Percentiles rank a stretch among this genome's conserved stretches.
Conservation (phyloP, 2,329 filamentous ascomycete species). For the Aspergillus sp. region DNA sequence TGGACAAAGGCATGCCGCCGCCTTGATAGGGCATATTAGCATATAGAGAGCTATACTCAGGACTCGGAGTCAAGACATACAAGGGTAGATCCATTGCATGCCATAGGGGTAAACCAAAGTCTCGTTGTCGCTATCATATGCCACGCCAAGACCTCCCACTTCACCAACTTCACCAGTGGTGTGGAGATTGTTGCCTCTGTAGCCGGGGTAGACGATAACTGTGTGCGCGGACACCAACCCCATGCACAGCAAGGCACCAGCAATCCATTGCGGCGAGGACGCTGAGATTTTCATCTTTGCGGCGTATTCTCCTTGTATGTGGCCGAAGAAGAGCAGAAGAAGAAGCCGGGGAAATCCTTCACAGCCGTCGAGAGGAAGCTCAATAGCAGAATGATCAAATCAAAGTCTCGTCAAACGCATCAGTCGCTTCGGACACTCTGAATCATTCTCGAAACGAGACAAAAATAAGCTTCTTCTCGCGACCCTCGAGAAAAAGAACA, state of each 20-base stretch:
- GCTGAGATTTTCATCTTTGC: slow-evolving; percentile 33
- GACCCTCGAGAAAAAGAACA: slow-evolving; percentile 6
- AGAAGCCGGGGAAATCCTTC: slow-evolving; percentile 11
- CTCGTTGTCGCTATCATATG: slow-evolving; percentile 47
- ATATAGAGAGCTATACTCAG: slow-evolving; percentile 5
- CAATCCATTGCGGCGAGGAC: slow-evolving; percentile 35
- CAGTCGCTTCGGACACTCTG: slow-evolving; percentile 8
- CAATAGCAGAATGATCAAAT: not conserved
- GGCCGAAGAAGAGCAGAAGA: slow-evolving; percentile 8
- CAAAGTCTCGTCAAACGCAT: slow-evolving; percentile 8
- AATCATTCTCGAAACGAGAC: slow-evolving; percentile 6
- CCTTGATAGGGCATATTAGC: slow-evolving; percentile 56
- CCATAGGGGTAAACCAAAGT: slow-evolving; percentile 72
- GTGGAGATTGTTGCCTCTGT: slow-evolving; percentile 83
- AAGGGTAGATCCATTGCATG: slow-evolving; percentile 96
- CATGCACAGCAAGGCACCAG: slow-evolving; percentile 41
- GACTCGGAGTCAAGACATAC: slow-evolving; percentile 57
- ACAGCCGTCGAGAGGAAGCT: slow-evolving; percentile 1
- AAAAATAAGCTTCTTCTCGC: slow-evolving; percentile 27
- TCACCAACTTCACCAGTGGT: slow-evolving; percentile 66
- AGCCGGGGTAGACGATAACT: slow-evolving; percentile 85
- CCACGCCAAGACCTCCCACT: slow-evolving; percentile 50
- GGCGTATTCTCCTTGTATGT: not conserved
- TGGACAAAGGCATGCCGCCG: slow-evolving; percentile 76
- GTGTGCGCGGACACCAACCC: slow-evolving; percentile 62